A percentile compares a stretch with the other conserved stretches of the same genome.
Evolutionary conservation across 345 rosid species (phyloP).

Genomic region (Brassica rapa): DNA sequence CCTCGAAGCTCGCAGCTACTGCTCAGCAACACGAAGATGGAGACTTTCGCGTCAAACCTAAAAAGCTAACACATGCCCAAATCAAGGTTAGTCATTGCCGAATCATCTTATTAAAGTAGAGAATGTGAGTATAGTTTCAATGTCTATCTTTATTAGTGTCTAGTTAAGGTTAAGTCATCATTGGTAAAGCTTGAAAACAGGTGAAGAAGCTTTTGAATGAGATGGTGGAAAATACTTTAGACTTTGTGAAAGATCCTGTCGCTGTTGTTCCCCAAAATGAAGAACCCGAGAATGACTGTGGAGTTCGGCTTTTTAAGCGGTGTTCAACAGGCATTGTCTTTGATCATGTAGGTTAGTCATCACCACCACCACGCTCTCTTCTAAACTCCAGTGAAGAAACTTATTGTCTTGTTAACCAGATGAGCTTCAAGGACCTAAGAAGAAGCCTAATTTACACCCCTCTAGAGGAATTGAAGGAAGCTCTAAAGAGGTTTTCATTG

Average conservation of each 20-base stretch:
- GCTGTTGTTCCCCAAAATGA: slow-evolving; percentile 36
- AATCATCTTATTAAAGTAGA: neutral
- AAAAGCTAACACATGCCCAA: slow-evolving; percentile 71
- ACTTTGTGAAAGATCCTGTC: slow-evolving; percentile 47
- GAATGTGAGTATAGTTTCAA: neutral
- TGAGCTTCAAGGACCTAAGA: slow-evolving; percentile 62
- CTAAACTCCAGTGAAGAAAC: neutral
- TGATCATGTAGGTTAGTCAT: slow-evolving; percentile 59
- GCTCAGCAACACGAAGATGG: slow-evolving; percentile 35
- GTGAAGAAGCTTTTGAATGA: slow-evolving; percentile 78
- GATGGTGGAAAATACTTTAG: slow-evolving; percentile 62
- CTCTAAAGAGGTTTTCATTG: slow-evolving; percentile 60
- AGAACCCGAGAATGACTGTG: slow-evolving; percentile 45
- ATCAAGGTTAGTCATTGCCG: slow-evolving; percentile 55
- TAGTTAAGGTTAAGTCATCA: neutral
- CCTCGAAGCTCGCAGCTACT: slow-evolving; percentile 28
- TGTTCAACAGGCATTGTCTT: slow-evolving; percentile 71
- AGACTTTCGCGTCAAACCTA: slow-evolving; percentile 45
- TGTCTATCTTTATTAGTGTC: neutral
- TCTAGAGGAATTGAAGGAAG: slow-evolving; percentile 50
- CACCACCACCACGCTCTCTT: neutral
- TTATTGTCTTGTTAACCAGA: slow-evolving; percentile 42
- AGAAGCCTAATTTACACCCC: slow-evolving; percentile 79
- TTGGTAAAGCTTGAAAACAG: slow-evolving; percentile 45
- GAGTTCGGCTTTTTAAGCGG: slow-evolving; percentile 67